Base-by-base conservation (phyloP, 2,329 filamentous ascomycete genomes). In the Fusarium sp. region DNA sequence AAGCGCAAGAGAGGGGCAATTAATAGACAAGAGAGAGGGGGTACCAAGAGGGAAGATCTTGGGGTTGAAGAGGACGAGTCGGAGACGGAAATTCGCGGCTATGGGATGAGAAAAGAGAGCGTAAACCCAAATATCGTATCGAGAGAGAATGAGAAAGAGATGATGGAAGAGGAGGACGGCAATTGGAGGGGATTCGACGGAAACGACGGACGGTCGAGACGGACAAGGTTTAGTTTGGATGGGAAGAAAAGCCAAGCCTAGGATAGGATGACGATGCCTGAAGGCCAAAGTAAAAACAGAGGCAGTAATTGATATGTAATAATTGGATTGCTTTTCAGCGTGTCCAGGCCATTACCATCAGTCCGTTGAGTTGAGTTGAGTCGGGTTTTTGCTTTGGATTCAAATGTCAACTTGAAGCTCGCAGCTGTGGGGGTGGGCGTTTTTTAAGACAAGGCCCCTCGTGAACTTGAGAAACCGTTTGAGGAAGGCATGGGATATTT, bases 181-280 rank as follows among this genome's bases (percentile, higher is more conserved):
- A 65, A 71, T 50, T 56, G 54, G 60, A 62, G 43, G 52, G 54
- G 57, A 63, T 71, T 70, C 60, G 72, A 74, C 72, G 72, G 72
- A 74, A 74, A 74, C 72, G 72, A 74, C 72, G 71, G 68, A 60
- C 65, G 68, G 65, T 58, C 31, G 33, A 31, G 56, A 45, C 62
- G 60, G 67, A 70, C 68, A 74, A 73, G 71, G 71, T 74, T 75
- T 71, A 66, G 62, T 60, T 60, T 58, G 51, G 34, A 59, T 33
- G 42, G 62, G 24, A 60, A 58, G 33, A 46, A 31, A 55, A 63
- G 43, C 50, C 64, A 61, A 65, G 61, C 57, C 53, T 53, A 67
- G 45, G 54, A 69, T 18, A 55, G 42, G 53, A 58, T 63, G 53
- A 53, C 60, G 63, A 66, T 66, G 33, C n/a, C 20, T 53, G 46